These are phyloP conservation scores for Fraxinus sp. DNA, from an alignment of 305 asterid species.

Conservation along the genomic window DNA sequence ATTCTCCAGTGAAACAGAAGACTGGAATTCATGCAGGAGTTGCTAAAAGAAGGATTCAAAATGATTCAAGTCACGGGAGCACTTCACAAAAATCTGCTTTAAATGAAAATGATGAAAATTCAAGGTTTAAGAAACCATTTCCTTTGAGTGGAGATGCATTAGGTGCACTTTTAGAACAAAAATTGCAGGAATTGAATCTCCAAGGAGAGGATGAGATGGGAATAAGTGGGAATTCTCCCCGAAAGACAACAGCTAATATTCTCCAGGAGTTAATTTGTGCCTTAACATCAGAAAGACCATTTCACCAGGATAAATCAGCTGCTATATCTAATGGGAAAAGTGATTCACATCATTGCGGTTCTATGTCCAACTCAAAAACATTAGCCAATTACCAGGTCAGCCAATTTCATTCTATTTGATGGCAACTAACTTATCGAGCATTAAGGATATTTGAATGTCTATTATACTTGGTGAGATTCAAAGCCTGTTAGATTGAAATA, in stretches of 20 bases:
- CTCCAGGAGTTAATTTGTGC: slow-evolving; percentile 89
- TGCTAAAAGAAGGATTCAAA: slow-evolving; percentile 34
- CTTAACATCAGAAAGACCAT: slow-evolving; percentile 59
- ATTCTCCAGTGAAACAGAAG: slow-evolving; percentile 48
- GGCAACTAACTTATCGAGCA: neutral
- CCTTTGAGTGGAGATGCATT: slow-evolving; percentile 65
- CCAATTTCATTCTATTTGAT: neutral
- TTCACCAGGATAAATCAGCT: slow-evolving; percentile 34
- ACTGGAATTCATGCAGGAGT: slow-evolving; percentile 29
- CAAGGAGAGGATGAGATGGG: slow-evolving; percentile 60
- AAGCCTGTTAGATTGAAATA: neutral
- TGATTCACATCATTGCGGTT: slow-evolving; percentile 18
- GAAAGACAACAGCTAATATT: slow-evolving; percentile 71
- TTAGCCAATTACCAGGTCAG: slow-evolving; percentile 50
- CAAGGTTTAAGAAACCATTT: slow-evolving; percentile 31
- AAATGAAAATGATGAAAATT: slow-evolving; percentile 30
- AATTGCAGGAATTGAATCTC: slow-evolving; percentile 70
- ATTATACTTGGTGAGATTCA: neutral
- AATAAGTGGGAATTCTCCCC: slow-evolving; percentile 40
- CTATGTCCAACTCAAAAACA: slow-evolving; percentile 25
- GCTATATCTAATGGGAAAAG: slow-evolving; percentile 27
- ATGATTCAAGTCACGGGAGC: slow-evolving; percentile 24
- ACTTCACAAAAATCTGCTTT: slow-evolving; percentile 25
- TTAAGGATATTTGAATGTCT: neutral
- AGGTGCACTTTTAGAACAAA: slow-evolving; percentile 70